Conservation (phyloP, 257 asterid genomes). For the Handroanthus guayacan region DNA sequence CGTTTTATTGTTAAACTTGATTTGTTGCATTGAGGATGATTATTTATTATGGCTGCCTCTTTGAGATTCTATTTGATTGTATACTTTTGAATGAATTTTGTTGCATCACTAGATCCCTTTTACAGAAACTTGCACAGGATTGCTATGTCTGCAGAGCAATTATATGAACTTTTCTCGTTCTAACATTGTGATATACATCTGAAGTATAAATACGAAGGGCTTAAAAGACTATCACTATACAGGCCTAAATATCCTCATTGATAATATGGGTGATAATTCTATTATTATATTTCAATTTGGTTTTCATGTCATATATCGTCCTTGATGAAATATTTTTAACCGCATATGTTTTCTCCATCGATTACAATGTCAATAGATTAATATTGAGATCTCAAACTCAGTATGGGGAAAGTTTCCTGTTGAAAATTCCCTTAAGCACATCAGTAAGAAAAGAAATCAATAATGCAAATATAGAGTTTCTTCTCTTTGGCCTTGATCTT, state of each 20-base stretch:
- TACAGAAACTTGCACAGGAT: neutral
- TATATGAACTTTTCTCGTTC: neutral
- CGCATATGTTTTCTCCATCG: too few relatives aligned
- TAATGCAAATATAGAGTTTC: neutral
- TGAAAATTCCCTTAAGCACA: neutral
- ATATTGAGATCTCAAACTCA: neutral
- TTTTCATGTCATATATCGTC: too few relatives aligned
- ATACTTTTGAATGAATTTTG: neutral
- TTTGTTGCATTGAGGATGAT: neutral
- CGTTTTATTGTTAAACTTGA: neutral
- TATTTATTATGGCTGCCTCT: neutral
- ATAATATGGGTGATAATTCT: too few relatives aligned
- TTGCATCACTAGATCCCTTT: neutral
- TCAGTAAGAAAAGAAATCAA: neutral
- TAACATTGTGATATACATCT: neutral
- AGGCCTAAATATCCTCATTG: neutral
- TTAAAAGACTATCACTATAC: neutral
- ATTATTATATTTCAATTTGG: neutral
- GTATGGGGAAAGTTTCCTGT: neutral
- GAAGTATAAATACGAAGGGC: neutral
- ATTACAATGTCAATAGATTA: neutral
- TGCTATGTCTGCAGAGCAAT: neutral
- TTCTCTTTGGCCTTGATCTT: conserved; percentile 6
- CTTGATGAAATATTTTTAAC: too few relatives aligned
- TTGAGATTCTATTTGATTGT: neutral